Evolutionary conservation across 129 eudicot species (phyloP).

Genomic region (Calendula officinalis): DNA sequence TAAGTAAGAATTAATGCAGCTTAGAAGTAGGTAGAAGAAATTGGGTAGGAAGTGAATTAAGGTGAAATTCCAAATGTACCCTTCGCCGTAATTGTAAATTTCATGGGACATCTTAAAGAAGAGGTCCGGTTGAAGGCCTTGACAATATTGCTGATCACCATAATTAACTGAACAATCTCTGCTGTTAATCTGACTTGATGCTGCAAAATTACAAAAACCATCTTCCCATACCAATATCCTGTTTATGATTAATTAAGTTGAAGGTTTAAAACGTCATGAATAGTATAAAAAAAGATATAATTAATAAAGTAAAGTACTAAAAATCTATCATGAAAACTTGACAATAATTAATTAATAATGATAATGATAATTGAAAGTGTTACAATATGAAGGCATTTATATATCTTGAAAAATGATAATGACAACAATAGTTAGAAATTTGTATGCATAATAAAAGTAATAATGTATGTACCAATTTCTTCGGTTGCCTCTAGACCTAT

Average conservation of each 20-base stretch:
- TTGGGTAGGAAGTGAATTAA: neutral
- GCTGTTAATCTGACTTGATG: constrained; percentile 55
- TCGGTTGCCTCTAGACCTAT: constrained; percentile 98
- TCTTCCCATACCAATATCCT: constrained; percentile 99
- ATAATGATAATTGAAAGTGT: too few species aligned
- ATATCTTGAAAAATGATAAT: neutral
- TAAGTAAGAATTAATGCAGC: neutral
- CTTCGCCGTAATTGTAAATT: constrained; percentile 98
- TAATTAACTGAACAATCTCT: constrained; percentile 36
- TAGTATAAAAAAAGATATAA: neutral
- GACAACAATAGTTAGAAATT: constrained; percentile 10
- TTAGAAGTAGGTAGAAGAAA: neutral
- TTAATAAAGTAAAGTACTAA: too few species aligned
- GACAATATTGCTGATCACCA: constrained; percentile 57
- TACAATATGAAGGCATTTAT: neutral
- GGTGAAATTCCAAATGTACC: constrained; percentile 42
- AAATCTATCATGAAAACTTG: too few species aligned
- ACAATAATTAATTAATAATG: too few species aligned
- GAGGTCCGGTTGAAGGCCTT: constrained; percentile 94
- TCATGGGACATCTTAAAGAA: constrained; percentile 99
- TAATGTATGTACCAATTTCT: constrained; percentile 71
- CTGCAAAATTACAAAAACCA: constrained; percentile 93
- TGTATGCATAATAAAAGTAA: constrained; percentile 6
- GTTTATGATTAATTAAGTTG: constrained; percentile 3
- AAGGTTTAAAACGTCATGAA: too few species aligned